These are phyloP conservation scores for Asterophora parasitica DNA, from an alignment of 768 basidiomycete genomes.

Conservation along the genomic window DNA sequence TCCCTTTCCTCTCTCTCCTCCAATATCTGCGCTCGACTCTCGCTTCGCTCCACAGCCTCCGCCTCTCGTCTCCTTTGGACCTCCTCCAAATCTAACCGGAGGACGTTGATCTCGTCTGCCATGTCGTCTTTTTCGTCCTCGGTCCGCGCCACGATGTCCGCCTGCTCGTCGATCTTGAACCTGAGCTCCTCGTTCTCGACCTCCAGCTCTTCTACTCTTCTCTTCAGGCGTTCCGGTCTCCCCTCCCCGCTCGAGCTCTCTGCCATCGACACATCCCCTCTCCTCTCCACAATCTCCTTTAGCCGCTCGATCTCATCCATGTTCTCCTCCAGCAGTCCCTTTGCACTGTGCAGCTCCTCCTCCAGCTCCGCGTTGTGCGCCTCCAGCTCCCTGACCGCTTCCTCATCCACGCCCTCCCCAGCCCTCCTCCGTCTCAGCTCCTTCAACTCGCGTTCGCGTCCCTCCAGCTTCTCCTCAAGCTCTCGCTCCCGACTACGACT, in stretches of 20 bases:
- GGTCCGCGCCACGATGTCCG: constrained; percentile 45
- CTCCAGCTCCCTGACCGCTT: constrained; percentile 50
- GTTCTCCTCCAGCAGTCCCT: constrained; percentile 73
- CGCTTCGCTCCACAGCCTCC: constrained; percentile 63
- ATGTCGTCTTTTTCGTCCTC: constrained; percentile 75
- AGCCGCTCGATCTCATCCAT: constrained; percentile 78
- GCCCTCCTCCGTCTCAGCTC: constrained; percentile 55
- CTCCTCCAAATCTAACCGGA: constrained; percentile 65
- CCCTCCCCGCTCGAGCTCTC: constrained; percentile 36
- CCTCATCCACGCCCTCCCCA: constrained; percentile 42
- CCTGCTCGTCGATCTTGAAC: constrained; percentile 52
- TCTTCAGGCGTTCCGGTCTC: constrained; percentile 39
- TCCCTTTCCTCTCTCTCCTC: constrained; percentile 74
- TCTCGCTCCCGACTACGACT: constrained; percentile 58
- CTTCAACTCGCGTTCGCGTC: constrained; percentile 63
- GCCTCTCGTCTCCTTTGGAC: constrained; percentile 56
- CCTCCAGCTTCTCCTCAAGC: constrained; percentile 71
- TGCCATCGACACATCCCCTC: constrained; percentile 35
- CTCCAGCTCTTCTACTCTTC: constrained; percentile 53
- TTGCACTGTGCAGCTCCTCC: constrained; percentile 66
- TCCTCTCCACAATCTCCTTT: constrained; percentile 60
- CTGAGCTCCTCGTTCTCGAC: constrained; percentile 61
- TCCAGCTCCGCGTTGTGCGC: constrained; percentile 64
- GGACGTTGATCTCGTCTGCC: constrained; percentile 56
- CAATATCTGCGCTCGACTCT: constrained; percentile 64